A percentile compares a stretch with the other conserved stretches of the same genome.
Evolutionary conservation across 2,329 filamentous ascomycete species (phyloP).

Genomic region (Nothophaeocryptopus gaeumannii): DNA sequence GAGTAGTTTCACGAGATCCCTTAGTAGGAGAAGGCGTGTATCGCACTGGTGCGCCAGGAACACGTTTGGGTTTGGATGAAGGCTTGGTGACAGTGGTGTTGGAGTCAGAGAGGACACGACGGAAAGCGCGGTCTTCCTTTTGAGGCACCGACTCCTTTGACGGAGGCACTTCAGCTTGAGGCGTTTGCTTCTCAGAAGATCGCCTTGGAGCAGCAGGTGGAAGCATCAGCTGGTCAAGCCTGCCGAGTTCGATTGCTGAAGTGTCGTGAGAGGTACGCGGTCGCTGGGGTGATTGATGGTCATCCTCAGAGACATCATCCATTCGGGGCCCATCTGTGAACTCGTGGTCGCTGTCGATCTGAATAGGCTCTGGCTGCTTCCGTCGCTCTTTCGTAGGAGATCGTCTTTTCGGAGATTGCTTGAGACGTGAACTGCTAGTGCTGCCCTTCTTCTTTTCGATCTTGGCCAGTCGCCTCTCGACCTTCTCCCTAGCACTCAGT

Average conservation of each 20-base stretch:
- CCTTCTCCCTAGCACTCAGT: conserved; percentile 18
- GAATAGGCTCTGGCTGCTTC: neutral
- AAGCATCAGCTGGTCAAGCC: conserved; percentile 22
- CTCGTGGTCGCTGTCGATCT: conserved; percentile 6
- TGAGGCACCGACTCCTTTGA: neutral
- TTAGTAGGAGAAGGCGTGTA: conserved; percentile 28
- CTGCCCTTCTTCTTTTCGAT: conserved; percentile 28
- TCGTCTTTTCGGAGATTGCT: conserved; percentile 5
- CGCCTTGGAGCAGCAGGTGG: conserved; percentile 13
- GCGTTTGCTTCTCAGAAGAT: neutral
- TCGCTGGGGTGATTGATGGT: conserved; percentile 3
- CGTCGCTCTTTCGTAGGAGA: neutral
- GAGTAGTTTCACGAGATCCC: conserved; percentile 17
- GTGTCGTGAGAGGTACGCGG: conserved; percentile 13
- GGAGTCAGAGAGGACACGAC: conserved; percentile 21
- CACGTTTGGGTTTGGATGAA: conserved; percentile 14
- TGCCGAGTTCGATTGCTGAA: conserved; percentile 16
- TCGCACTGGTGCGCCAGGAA: conserved; percentile 30
- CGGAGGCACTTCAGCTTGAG: neutral
- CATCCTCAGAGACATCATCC: conserved; percentile 9
- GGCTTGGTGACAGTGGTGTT: neutral
- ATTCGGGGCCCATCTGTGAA: conserved; percentile 6
- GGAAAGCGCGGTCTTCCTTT: conserved; percentile 16
- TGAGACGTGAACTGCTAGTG: conserved; percentile 15
- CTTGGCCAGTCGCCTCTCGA: conserved; percentile 31